Conservation (phyloP, 2,329 filamentous ascomycete genomes). For the Apiospora phragmitis region DNA sequence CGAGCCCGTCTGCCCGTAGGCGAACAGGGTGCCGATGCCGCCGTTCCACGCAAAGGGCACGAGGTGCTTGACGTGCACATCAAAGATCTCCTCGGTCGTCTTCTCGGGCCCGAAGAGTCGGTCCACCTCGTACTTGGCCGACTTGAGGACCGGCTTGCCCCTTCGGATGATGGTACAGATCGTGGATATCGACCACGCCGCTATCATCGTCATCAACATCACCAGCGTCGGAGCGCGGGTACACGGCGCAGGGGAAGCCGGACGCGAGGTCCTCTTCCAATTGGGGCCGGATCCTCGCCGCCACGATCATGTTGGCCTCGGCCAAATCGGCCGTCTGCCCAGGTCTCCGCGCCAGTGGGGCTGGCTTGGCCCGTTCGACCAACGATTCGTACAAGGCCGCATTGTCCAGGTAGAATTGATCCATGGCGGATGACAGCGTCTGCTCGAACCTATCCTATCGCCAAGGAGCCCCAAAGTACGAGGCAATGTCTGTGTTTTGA, state of each 20-base stretch:
- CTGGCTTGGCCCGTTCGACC: conserved; percentile 29
- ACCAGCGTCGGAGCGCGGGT: conserved; percentile 24
- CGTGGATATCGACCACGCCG: conserved; percentile 37
- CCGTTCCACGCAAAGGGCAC: conserved; percentile 48
- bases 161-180: conserved; percentile 35
- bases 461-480: background rate
- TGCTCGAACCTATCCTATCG: background rate
- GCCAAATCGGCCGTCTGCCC: conserved; percentile 8
- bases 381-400: conserved; percentile 29
- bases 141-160: conserved; percentile 35
- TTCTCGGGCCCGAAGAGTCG: conserved; percentile 35
- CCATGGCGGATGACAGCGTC: conserved; percentile 26
- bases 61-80: conserved; percentile 39
- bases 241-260: conserved; percentile 30
- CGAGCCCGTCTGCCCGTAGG: conserved; percentile 50
- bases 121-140: conserved; percentile 37
- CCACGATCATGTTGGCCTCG: conserved; percentile 34
- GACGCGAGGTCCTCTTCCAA: conserved; percentile 33
- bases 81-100: conserved; percentile 42
- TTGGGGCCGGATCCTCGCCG: conserved; percentile 38
- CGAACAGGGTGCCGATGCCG: conserved; percentile 49
- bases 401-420: conserved; percentile 34
- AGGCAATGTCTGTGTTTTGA: background rate
- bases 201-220: conserved; percentile 14
- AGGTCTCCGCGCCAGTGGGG: background rate